A percentile compares a stretch with the other conserved stretches of the same genome.
These are phyloP conservation scores for Zygoascus meyerae DNA, from an alignment of 1,139 yeast genomes.

Conservation along the genomic window DNA sequence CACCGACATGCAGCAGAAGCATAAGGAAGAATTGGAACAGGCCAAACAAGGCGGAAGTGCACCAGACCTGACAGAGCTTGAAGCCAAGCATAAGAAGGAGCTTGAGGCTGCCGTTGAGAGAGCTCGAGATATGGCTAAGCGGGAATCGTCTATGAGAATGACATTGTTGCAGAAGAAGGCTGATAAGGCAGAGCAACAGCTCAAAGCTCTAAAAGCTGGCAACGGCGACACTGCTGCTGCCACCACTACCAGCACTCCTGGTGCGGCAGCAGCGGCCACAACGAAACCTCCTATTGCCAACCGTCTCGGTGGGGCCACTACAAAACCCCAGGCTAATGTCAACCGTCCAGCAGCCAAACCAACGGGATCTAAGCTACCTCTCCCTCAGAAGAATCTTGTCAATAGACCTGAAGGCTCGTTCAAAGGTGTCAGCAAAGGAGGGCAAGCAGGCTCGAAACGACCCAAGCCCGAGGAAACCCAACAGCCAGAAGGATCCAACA, in stretches of 20 bases:
- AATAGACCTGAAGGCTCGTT: slow-evolving; percentile 1
- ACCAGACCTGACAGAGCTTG: slow-evolving; percentile 12
- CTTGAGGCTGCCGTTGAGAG: slow-evolving; percentile 11
- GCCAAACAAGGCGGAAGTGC: not conserved
- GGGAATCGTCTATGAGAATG: slow-evolving; percentile 32
- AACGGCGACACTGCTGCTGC: slow-evolving; percentile 7
- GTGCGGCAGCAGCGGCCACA: slow-evolving; percentile 4
- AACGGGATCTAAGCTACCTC: slow-evolving; percentile 2
- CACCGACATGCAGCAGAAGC: slow-evolving; percentile 1
- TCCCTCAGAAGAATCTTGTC: slow-evolving; percentile 1
- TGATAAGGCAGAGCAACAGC: slow-evolving; percentile 33
- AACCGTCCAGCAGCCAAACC: slow-evolving; percentile 5
- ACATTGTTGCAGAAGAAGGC: slow-evolving; percentile 32
- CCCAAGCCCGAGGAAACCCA: not conserved
- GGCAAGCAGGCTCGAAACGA: not conserved
- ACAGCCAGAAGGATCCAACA: slow-evolving; percentile 1
- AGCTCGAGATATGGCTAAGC: slow-evolving; percentile 21
- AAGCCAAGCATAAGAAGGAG: slow-evolving; percentile 20
- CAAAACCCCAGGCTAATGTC: slow-evolving; percentile 5
- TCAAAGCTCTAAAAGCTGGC: slow-evolving; percentile 25
- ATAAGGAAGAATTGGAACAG: slow-evolving; percentile 3
- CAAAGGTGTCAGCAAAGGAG: slow-evolving; percentile 3
- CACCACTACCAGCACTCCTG: slow-evolving; percentile 6
- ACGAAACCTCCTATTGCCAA: slow-evolving; percentile 7
- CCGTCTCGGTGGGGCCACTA: slow-evolving; percentile 8